Conservation (phyloP, 345 rosid species). For the Erucastrum elatum region DNA sequence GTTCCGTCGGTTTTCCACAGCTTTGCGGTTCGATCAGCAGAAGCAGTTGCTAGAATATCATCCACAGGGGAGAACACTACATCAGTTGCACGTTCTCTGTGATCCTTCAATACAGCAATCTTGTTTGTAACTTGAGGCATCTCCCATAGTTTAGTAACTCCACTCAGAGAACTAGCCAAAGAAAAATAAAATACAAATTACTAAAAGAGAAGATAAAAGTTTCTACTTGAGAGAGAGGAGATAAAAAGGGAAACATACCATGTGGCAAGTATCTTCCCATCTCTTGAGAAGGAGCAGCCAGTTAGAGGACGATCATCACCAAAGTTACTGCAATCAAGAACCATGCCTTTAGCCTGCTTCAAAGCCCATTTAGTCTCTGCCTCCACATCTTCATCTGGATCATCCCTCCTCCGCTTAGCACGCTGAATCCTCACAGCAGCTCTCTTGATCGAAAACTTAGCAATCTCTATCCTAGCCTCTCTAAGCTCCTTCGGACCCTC, state of each 20-base stretch:
- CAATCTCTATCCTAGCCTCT: conserved; percentile 73
- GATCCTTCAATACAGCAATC: conserved; percentile 72
- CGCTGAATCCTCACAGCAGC: conserved; percentile 78
- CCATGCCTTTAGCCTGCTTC: conserved; percentile 60
- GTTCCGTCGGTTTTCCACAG: conserved; percentile 88
- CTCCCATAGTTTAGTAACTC: conserved; percentile 87
- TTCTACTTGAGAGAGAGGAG: conserved; percentile 6
- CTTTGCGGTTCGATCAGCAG: conserved; percentile 95
- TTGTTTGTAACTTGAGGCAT: conserved; percentile 69
- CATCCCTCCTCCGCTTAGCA: conserved; percentile 68
- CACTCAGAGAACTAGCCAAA: conserved; percentile 65
- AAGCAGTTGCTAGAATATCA: conserved; percentile 80
- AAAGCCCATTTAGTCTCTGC: conserved; percentile 82
- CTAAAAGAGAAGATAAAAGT: conserved; percentile 6
- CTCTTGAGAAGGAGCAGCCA: conserved; percentile 84
- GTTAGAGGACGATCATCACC: conserved; percentile 92
- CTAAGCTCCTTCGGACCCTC: conserved; percentile 75
- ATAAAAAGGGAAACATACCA: conserved; percentile 51
- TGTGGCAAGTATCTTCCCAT: conserved; percentile 85
- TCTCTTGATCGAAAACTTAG: conserved; percentile 64
- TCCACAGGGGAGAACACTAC: conserved; percentile 80
- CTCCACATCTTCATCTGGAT: conserved; percentile 91
- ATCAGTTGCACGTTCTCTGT: conserved; percentile 90
- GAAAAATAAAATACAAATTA: conserved; percentile 18
- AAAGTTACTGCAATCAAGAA: conserved; percentile 80